These are phyloP conservation scores for Suillus subluteus DNA, from an alignment of 768 basidiomycete species.

Conservation along the genomic window DNA sequence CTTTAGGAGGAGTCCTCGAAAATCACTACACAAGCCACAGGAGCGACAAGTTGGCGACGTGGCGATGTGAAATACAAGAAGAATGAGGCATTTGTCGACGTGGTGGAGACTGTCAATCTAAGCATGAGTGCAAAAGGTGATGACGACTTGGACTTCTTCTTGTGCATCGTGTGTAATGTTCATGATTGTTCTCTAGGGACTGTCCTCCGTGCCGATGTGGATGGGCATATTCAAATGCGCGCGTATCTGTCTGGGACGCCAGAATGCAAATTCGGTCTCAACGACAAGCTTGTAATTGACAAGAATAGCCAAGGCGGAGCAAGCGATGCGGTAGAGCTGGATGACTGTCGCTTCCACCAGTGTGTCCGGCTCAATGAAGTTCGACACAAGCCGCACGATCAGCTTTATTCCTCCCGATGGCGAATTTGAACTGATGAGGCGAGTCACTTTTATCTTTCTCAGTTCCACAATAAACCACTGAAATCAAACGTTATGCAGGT, in stretches of 20 bases:
- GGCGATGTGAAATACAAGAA: constrained; percentile 98
- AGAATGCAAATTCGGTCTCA: constrained; percentile 98
- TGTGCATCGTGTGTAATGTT: background rate
- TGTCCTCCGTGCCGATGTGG: constrained; percentile 92
- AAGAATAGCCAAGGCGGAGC: constrained; percentile 62
- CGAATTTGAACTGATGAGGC: constrained; percentile 98
- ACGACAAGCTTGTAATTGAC: constrained; percentile 97
- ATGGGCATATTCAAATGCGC: constrained; percentile 97
- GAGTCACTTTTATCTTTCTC: constrained; percentile 28
- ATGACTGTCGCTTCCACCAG: constrained; percentile 99
- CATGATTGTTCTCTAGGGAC: constrained; percentile 55
- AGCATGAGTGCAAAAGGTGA: constrained; percentile 95
- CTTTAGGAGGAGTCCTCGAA: constrained; percentile 92
- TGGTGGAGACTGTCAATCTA: constrained; percentile 94
- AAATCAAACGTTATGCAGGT: constrained; percentile 50
- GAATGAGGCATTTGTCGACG: constrained; percentile 99
- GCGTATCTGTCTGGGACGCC: constrained; percentile 96
- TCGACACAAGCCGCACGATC: constrained; percentile 92
- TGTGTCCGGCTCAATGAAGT: constrained; percentile 95
- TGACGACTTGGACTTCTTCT: background rate
- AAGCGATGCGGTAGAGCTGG: constrained; percentile 86
- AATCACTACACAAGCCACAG: constrained; percentile 97
- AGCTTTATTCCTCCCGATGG: constrained; percentile 98
- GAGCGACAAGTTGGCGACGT: constrained; percentile 93
- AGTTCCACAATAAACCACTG: constrained; percentile 6